Evolutionary conservation across 441 rosid species (phyloP), one percentile per base, ranked within the genome.

Genomic region (Flueggea neowawraea): DNA sequence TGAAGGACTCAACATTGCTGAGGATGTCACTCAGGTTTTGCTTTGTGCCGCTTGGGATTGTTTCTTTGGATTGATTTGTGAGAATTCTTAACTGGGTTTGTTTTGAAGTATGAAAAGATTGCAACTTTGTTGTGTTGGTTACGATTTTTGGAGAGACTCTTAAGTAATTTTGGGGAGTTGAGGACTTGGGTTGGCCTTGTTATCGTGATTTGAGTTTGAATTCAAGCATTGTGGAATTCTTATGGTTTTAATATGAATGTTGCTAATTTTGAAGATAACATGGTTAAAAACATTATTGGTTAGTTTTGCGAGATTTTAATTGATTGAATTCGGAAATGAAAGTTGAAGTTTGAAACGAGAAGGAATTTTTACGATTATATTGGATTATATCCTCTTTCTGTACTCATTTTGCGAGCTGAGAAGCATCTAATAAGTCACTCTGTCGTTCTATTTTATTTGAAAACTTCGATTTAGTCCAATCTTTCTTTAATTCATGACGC

Each of bases 1-100:
- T 53, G 91, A 85, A 67, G 84, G 85, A 6, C 93, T 88, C 69
- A 90, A 93, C 80, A 83, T 90, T 69, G 98, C 98, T n/a, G 93
- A 87, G 0, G 85, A 87, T 72, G 98, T 91, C 15, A 76, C 95
- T 68, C 93, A 90, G 95, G 98, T 85, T 54, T 31, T 36, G 14
- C 7, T 44, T 64, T 22, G 41, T 36, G 41, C 7, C 7, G 9
- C 9, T 36, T 36, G 41, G 9, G 28, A 12, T 50, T 13, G 17
- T 31, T 31, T 5, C 9, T 31, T 45, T 31, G 54, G 63, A 49
- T 60, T 31, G 28, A 31, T 31, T 47, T 61, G 16, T 28, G 44
- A 32, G 55, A 61, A 55, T 65, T 31, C 4, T 62, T 47, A 64
- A 52, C 13, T 72, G 64, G 64, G 41, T 59, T 28, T 41, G 55